A percentile compares a stretch with the other conserved stretches of the same genome.
phyloP scores from a whole-genome alignment of 306 rosid genomes.

The Myrica gale region DNA sequence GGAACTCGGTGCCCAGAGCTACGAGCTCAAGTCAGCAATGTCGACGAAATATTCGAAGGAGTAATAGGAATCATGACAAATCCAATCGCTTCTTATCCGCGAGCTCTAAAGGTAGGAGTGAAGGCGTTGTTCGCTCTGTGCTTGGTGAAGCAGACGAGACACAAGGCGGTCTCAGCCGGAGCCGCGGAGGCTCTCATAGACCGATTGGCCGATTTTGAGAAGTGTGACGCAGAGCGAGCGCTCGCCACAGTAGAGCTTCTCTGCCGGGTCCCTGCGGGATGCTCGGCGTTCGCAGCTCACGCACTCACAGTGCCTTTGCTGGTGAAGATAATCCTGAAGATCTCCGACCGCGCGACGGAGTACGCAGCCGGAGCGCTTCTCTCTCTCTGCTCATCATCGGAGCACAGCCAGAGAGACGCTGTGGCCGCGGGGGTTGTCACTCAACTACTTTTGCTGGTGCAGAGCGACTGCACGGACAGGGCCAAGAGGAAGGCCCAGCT shows the following conservation, averaged over 20 bases:
- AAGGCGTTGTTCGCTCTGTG: constrained; percentile 77
- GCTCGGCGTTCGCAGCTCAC: constrained; percentile 55
- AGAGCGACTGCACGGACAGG: constrained; percentile 88
- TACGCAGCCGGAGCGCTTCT: constrained; percentile 84
- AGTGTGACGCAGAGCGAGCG: constrained; percentile 78
- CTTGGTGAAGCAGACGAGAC: constrained; percentile 68
- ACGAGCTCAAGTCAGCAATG: constrained; percentile 49
- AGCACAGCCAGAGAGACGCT: constrained; percentile 56
- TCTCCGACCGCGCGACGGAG: constrained; percentile 87
- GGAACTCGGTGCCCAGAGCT: constrained; percentile 72
- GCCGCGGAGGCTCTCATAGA: constrained; percentile 67
- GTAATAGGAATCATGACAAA: constrained; percentile 55
- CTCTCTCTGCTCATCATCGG: constrained; percentile 75
- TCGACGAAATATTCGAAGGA: constrained; percentile 69
- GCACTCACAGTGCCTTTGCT: constrained; percentile 81
- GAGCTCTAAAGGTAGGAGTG: constrained; percentile 68
- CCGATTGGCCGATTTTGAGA: constrained; percentile 72
- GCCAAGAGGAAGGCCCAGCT: constrained; percentile 92
- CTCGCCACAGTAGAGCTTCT: constrained; percentile 77
- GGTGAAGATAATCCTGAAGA: constrained; percentile 76
- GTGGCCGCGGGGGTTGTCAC: constrained; percentile 82
- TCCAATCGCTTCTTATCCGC: constrained; percentile 51
- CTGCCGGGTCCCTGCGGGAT: constrained; percentile 60
- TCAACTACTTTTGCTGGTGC: constrained; percentile 73
- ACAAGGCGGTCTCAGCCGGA: constrained; percentile 66